Base-by-base conservation (phyloP, 1,139 yeast genomes). In the Hanseniaspora sp. region DNA sequence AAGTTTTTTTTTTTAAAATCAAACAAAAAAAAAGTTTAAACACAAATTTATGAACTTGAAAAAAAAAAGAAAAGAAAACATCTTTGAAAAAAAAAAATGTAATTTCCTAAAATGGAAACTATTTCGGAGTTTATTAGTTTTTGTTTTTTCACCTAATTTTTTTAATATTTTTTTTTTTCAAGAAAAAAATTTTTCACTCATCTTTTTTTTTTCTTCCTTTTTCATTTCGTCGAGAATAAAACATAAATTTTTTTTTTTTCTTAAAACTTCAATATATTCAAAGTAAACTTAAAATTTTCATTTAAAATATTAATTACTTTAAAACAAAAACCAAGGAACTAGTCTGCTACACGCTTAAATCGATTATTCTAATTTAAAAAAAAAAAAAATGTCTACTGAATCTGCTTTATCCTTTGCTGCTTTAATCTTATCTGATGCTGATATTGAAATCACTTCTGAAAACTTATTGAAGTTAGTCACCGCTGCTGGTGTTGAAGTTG, bases 331-430 rank as follows among this genome's bases (percentile, higher is more conserved):
- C 54, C 62, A 70, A 68, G 66, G 84, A 79, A 77, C 74, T 80
- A 81, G 86, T 81, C 86, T 78, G 86, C 86, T 70, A 60, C 63
- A 59, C 67, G 79, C 78, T 75, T 75, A 75, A 75, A 72, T 69
- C 70, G 79, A 75, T 75, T 75, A 76, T 75, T 77, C 78, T 74
- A 66, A 46, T 31, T 41, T 31, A 55, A 17, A 31, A 53, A 58
- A 53, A 56, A 56, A 55, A 63, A 73, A 63, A 71, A 82, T 82
- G 87, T 83, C 92, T 71, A 75, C 80, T 71, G 90, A 84, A 81
- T 74, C 87, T 67, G 83, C 88, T 71, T 78, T 84, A 71, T 82
- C 92, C 63, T 84, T 83, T 83, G 92, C 94, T 70, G 87, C 92
- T 69, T 78, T 84, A 71, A 83, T 84, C 77, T 81, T 84, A 73